These are phyloP conservation scores for Zygotorulaspora sp. DNA, from an alignment of 805 yeast genomes.

Conservation along the genomic window DNA sequence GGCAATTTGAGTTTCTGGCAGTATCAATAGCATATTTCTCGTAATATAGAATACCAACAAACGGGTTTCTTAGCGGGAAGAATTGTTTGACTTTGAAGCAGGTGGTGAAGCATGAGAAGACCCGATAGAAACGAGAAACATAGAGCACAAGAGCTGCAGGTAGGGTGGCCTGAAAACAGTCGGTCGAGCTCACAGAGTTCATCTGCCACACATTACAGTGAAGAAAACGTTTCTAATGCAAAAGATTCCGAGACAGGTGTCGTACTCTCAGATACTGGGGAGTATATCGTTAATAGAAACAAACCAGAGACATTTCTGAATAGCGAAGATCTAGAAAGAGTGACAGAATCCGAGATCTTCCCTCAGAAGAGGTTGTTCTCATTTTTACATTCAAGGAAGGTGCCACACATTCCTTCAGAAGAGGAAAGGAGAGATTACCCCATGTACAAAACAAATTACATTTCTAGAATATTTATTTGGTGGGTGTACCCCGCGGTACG, in stretches of 20 bases:
- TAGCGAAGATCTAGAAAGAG: constrained; percentile 34
- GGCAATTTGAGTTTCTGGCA: too few relatives aligned
- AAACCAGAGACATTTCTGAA: constrained; percentile 33
- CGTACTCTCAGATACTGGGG: constrained; percentile 22
- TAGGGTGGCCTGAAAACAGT: too few relatives aligned
- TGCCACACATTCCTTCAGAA: constrained; percentile 47
- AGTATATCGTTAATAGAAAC: constrained; percentile 26
- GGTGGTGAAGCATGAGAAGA: too few relatives aligned
- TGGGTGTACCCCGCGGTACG: constrained; percentile 63
- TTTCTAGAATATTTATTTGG: constrained; percentile 51
- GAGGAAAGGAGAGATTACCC: constrained; percentile 52
- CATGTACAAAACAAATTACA: constrained; percentile 39
- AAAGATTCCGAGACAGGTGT: not conserved
- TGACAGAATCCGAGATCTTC: constrained; percentile 33
- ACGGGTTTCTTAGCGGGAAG: too few relatives aligned
- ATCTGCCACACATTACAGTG: not conserved
- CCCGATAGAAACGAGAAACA: too few relatives aligned
- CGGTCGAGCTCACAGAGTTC: constrained; percentile 1
- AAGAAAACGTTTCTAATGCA: not conserved
- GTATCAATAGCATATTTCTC: too few relatives aligned
- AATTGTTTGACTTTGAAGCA: too few relatives aligned
- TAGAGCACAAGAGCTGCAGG: too few relatives aligned
- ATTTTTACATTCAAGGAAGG: constrained; percentile 44
- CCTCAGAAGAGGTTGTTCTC: constrained; percentile 49
- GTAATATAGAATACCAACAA: too few relatives aligned